Evolutionary conservation across 1,284 basidiomycete genomes (phyloP), one percentile per base, ranked within the genome.

Genomic region (Rhodotorula sp.): DNA sequence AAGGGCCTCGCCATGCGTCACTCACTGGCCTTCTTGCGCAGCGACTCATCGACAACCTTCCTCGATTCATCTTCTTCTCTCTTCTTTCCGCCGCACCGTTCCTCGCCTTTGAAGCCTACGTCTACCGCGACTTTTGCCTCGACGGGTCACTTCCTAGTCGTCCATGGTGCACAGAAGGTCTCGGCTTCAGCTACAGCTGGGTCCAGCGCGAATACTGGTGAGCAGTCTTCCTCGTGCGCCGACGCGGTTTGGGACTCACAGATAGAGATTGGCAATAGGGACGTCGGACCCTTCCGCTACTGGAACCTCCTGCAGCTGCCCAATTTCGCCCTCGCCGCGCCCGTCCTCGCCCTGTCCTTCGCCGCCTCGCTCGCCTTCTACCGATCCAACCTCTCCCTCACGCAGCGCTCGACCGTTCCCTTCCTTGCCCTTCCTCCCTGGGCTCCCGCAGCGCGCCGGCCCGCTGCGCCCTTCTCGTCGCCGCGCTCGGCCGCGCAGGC

Each of bases 251-350:
- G 1, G 3, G n/a, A 19, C 41, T 54, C 23, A 54, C 58, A 12
- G n/a, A 13, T 41, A 23, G n/a, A 25, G 13, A 14, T 27, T 14
- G 7, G 17, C 27, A 4, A 13, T 73, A 85, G 85, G 95, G 85
- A 92, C 80, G 85, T 87, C 71, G 94, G 94, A 9, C 87, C 93
- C 72, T 82, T 97, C 68, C 86, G 85, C 1, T 98, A 99, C 82
- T 99, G 93, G 93, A 88, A 89, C 0, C 68, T 84, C 8, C 82
- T 86, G 44, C 95, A 98, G 80, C 74, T 92, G 3, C 96, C 96
- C 46, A 97, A 98, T 81, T 91, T 98, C 80, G 69, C 90, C 63
- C 84, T 98, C 54, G 89, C 91, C 2, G 79, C 87, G 0, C 96
- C 96, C 0, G 86, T 77, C 0, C 84, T 79, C 55, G 27, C 34